Base-by-base conservation (phyloP, 495 filamentous ascomycete species). In the Usnea hakonensis region DNA sequence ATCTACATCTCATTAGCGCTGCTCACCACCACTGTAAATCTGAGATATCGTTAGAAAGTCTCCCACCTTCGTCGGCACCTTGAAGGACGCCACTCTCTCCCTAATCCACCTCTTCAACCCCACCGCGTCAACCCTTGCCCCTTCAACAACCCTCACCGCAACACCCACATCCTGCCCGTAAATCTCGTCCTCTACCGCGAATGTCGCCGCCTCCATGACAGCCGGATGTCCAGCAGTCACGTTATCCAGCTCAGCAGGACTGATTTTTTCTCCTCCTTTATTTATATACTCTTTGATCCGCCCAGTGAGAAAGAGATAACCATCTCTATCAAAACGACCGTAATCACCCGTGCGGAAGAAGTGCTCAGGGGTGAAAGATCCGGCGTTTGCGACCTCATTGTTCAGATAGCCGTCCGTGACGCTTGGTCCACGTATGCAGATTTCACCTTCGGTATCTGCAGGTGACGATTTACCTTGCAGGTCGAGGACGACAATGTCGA, bases 231-330 rank as follows among this genome's bases (percentile, higher is more conserved):
- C 75, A 17, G 85, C 75, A 3, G 91, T 68, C 6, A 85, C 81
- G 58, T 93, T 90, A 66, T 93, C 89, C 14, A 93, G 73, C 74
- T 93, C 89, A 52, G 91, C 87, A 1, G 89, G 89, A 53, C 79
- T 84, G 67, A 91, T 90, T 72, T 90, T 89, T 72, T 90, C 88
- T 7, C 88, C 88, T 28, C 86, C 87, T 71, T 88, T 87, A 70
- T 90, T 90, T 73, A 91, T 90, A 26, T 90, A 75, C 69, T 91
- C 88, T 78, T 90, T 91, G 72, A 89, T 90, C 17, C 88, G 78
- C 2, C 88, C 88, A 1, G 87, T 90, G 68, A 90, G 85, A 61
- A 85, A 3, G 13, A 43, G 40, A 19, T 3, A 19, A 2, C 17
- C 16, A 19, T 43, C 40, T 19, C 17, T 13, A 43, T 19, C 40